A percentile compares a stretch with the other conserved stretches of the same genome.
Conservation (phyloP, 192 early-diverging fungal genomes). For the Geosiphon pyriformis region DNA sequence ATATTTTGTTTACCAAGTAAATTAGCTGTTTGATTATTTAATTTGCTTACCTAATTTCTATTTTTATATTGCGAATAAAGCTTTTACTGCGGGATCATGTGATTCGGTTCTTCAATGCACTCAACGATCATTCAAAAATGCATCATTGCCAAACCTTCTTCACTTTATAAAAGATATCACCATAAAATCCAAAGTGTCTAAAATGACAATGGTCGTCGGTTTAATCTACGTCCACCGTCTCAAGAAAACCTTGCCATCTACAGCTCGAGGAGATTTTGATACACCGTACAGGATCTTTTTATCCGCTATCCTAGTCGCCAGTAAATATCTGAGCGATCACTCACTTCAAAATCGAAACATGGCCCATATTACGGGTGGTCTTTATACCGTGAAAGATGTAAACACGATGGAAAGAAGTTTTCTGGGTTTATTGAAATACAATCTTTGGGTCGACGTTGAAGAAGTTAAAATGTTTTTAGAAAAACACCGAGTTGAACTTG, state of each 20-base stretch:
- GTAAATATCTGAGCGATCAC: constrained; percentile 57
- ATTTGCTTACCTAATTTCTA: background rate
- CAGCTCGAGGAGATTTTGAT: constrained; percentile 61
- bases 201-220: constrained; percentile 50
- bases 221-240: constrained; percentile 69
- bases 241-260: constrained; percentile 51
- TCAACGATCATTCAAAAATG: constrained; percentile 8
- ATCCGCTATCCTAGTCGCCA: constrained; percentile 60
- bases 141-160: constrained; percentile 20
- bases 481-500: constrained; percentile 30
- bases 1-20: background rate
- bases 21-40: background rate
- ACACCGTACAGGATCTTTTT: constrained; percentile 71
- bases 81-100: constrained; percentile 25
- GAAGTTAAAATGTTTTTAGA: constrained; percentile 41
- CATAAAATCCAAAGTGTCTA: constrained; percentile 26
- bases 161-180: constrained; percentile 33
- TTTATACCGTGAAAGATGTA: constrained; percentile 50
- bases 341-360: constrained; percentile 37
- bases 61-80: background rate
- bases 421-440: constrained; percentile 49
- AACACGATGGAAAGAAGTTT: constrained; percentile 56
- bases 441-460: constrained; percentile 45
- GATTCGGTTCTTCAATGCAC: constrained; percentile 22
- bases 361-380: constrained; percentile 40